Evolutionary conservation across 768 basidiomycete genomes (phyloP).

Genomic region (Psilocybe azurescens): DNA sequence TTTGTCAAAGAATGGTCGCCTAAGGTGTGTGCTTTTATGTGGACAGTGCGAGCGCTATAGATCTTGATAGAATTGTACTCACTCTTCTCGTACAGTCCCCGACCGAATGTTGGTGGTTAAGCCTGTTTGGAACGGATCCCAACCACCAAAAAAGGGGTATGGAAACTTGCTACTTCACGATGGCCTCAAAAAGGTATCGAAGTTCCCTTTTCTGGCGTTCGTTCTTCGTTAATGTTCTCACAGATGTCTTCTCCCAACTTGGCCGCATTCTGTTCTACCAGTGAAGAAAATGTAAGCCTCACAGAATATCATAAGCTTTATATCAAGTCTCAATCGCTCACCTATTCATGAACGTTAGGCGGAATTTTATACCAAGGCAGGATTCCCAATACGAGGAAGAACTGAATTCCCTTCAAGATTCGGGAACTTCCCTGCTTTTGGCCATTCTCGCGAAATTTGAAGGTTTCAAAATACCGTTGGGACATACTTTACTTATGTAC

Average conservation of each 20-base stretch:
- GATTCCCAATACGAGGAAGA: neutral
- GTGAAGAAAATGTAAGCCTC: constrained; percentile 6
- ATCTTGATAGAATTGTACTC: neutral
- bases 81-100: neutral
- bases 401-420: neutral
- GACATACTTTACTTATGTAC: no score
- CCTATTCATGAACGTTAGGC: neutral
- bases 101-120: constrained; percentile 8
- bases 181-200: neutral
- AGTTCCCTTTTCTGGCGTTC: neutral
- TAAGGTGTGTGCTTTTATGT: neutral
- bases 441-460: constrained; percentile 1
- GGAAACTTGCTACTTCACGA: neutral
- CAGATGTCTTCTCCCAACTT: constrained; percentile 2
- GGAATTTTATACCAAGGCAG: neutral
- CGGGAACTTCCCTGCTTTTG: neutral
- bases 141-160: constrained; percentile 4
- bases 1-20: neutral
- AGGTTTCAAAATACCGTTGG: no score
- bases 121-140: constrained; percentile 6
- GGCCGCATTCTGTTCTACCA: constrained; percentile 2
- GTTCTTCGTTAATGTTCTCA: neutral
- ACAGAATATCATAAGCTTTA: neutral
- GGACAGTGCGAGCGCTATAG: no score
- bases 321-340: no score